Base-by-base conservation (phyloP, 1,284 basidiomycete species). In the Psilocybe mexicana region DNA sequence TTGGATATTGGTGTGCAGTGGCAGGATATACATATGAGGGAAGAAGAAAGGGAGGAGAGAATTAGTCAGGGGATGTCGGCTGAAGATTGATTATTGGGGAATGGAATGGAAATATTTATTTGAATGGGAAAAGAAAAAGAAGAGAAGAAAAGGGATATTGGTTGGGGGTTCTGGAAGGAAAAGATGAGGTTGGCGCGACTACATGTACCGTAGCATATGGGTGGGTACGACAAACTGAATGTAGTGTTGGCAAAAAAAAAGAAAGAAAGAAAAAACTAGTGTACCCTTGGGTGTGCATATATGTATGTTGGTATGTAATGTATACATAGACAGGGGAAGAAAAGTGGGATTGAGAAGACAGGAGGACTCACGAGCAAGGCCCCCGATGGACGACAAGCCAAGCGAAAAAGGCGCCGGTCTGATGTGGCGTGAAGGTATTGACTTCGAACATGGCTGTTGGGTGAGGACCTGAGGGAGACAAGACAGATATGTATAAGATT, bases 391-490 rank as follows among this genome's bases (percentile, higher is more conserved):
- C 82, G 2, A 79, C 79, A 2, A 89, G 75, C 80, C 82, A 90
- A 6, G 83, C 81, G 65, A 88, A 84, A 28, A 89, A 69, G 0
- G 85, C 77, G 1, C 87, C 87, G 0, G 85, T 86, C 64, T 89
- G 82, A 60, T 81, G 81, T 1, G 87, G 85, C 5, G 72, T 82
- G 70, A 88, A 88, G 2, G 81, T 82, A 67, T 88, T 86, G 46
- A 88, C 79, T 68, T 88, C 86, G 65, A 88, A 89, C 85, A 87
- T 88, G 1, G 86, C 80, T 2, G 80, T 79, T 0, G 87, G 84
- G 63, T 87, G 85, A 0, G 84, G 85, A 1, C 84, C 82, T 82
- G 53, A 18, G 18, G 18, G 18, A 18, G 18, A 18, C 18, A 18
- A 18, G 18, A 18, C 18, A 18, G 18, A 18, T 18, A 18, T 18